A percentile compares a stretch with the other conserved stretches of the same genome.
phyloP scores from a whole-genome alignment of 306 rosid genomes.

The Citrullus mucosospermus region DNA sequence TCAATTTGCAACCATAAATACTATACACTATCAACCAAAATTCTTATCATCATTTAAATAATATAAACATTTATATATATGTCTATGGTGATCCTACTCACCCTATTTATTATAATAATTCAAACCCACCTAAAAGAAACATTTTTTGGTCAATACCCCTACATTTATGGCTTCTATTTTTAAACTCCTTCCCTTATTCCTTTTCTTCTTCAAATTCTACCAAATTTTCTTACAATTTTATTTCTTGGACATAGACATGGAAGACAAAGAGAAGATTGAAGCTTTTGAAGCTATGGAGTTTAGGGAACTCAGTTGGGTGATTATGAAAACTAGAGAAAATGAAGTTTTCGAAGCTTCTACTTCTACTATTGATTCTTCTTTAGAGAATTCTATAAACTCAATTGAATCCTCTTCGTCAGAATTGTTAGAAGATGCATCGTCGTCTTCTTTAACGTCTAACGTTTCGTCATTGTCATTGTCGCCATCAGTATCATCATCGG shows the following conservation, averaged over 20 bases:
- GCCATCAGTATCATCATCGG: neutral
- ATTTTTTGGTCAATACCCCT: neutral
- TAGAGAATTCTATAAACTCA: slow-evolving; percentile 28
- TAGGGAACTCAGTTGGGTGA: slow-evolving; percentile 18
- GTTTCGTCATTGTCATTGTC: neutral
- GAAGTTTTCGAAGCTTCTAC: neutral
- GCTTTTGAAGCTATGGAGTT: slow-evolving; percentile 5
- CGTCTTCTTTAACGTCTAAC: slow-evolving; percentile 12
- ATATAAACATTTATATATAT: neutral
- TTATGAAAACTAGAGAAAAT: slow-evolving; percentile 15
- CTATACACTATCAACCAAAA: neutral
- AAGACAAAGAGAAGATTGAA: slow-evolving; percentile 5
- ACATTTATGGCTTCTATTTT: neutral
- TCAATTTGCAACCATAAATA: slow-evolving; percentile 1
- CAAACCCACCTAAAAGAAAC: neutral
- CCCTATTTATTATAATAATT: neutral
- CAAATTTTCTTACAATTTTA: neutral
- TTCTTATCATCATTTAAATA: neutral
- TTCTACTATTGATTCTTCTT: slow-evolving; percentile 15
- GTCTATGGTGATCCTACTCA: slow-evolving; percentile 4
- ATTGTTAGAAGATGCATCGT: slow-evolving; percentile 42
- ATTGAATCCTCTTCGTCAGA: slow-evolving; percentile 30
- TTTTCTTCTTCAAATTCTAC: neutral
- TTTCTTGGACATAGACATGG: neutral
- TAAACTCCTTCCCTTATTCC: neutral